A percentile compares a stretch with the other conserved stretches of the same genome.
Evolutionary conservation across 164 flowering plant genomes (phyloP).

Genomic region (Cinnamomum chago): DNA sequence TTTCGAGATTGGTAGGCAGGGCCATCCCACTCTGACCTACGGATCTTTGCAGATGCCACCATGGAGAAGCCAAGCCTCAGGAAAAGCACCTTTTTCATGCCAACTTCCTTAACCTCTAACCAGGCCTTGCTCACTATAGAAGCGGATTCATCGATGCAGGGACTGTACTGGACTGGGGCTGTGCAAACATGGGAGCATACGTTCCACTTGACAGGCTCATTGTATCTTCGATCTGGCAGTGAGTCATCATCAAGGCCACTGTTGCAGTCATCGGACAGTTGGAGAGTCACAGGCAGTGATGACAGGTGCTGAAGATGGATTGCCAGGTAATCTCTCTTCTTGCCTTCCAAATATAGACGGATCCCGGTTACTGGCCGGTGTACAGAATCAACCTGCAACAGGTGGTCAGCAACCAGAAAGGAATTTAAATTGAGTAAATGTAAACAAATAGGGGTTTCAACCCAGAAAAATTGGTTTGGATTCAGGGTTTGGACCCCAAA

Average conservation of each 20-base stretch:
- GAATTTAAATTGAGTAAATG: neutral
- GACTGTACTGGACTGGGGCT: slow-evolving; percentile 56
- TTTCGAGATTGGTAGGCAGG: slow-evolving; percentile 44
- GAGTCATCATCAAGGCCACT: slow-evolving; percentile 32
- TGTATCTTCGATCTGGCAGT: slow-evolving; percentile 44
- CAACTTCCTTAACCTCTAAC: slow-evolving; percentile 66
- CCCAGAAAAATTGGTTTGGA: too few species aligned
- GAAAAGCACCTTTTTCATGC: slow-evolving; percentile 77
- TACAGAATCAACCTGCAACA: slow-evolving; percentile 63
- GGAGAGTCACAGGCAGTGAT: slow-evolving; percentile 50
- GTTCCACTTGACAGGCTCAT: slow-evolving; percentile 79
- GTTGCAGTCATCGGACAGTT: slow-evolving; percentile 48
- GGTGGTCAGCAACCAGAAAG: slow-evolving; percentile 8
- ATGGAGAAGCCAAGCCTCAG: slow-evolving; percentile 78
- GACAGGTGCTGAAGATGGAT: slow-evolving; percentile 92
- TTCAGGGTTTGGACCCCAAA: too few species aligned
- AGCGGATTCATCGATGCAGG: slow-evolving; percentile 57
- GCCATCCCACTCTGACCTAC: slow-evolving; percentile 83
- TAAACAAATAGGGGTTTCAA: too few species aligned
- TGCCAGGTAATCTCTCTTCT: slow-evolving; percentile 63
- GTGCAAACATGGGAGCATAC: slow-evolving; percentile 83
- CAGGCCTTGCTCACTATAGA: slow-evolving; percentile 81
- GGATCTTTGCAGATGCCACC: slow-evolving; percentile 58
- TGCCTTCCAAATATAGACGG: slow-evolving; percentile 82
- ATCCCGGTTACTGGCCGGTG: slow-evolving; percentile 83